A percentile compares a stretch with the other conserved stretches of the same genome.
Evolutionary conservation across 2,329 filamentous ascomycete species (phyloP).

Genomic region (Cladophialophora chaetospira): DNA sequence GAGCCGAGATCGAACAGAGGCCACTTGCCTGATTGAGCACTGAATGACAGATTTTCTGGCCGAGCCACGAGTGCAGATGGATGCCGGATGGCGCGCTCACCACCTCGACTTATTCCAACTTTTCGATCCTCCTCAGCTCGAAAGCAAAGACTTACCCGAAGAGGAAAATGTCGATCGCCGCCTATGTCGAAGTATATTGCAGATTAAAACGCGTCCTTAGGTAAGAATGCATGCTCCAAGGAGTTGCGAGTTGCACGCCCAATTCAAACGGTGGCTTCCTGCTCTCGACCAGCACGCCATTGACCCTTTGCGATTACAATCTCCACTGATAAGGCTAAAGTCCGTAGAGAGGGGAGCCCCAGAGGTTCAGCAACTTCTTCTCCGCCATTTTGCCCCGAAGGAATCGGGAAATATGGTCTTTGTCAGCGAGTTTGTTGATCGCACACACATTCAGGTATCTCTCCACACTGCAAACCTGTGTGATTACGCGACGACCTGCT

Average conservation of each 20-base stretch:
- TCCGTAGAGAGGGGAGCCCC: too few relatives aligned
- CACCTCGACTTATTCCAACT: neutral
- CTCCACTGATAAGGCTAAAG: neutral
- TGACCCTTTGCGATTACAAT: neutral
- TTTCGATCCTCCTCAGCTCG: neutral
- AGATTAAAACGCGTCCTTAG: neutral
- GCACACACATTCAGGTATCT: neutral
- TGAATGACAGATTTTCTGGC: too few relatives aligned
- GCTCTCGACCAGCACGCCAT: too few relatives aligned
- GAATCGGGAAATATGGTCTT: neutral
- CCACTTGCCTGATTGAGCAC: too few relatives aligned
- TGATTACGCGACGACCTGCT: too few relatives aligned
- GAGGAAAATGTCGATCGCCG: neutral
- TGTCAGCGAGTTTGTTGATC: neutral
- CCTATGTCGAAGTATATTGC: neutral
- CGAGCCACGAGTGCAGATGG: too few relatives aligned
- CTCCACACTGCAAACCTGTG: too few relatives aligned
- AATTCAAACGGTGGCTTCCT: too few relatives aligned
- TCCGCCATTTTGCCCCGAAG: neutral
- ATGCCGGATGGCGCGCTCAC: neutral
- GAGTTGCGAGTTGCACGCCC: too few relatives aligned
- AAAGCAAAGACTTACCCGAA: neutral
- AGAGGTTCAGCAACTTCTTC: neutral
- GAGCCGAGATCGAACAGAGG: too few relatives aligned
- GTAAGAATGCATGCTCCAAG: conserved; percentile 6